phyloP scores from a whole-genome alignment of 352 stramenopile genomes.

The Phytophthora sansomeana region DNA sequence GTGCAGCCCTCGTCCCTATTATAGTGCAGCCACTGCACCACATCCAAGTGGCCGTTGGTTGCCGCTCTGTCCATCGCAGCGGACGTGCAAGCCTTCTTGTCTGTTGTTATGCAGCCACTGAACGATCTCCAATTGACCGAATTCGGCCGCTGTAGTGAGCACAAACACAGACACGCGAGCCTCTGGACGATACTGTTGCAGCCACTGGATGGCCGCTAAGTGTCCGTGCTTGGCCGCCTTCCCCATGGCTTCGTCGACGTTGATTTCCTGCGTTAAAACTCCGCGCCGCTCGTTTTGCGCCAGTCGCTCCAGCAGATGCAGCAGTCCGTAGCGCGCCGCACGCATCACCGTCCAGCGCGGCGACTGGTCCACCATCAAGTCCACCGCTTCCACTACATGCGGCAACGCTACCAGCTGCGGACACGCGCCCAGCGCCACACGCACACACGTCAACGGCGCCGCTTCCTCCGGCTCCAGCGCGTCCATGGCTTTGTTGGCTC shows the following conservation, averaged over 20 bases:
- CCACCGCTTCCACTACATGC: not conserved
- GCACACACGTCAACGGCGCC: not conserved
- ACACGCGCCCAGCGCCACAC: not conserved
- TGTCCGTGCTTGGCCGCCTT: constrained; percentile 54
- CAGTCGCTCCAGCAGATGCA: constrained; percentile 49
- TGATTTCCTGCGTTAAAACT: constrained; percentile 29
- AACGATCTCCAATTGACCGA: constrained; percentile 42
- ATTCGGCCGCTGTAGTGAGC: constrained; percentile 46
- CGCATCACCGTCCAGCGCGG: constrained; percentile 44
- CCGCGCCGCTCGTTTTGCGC: constrained; percentile 26
- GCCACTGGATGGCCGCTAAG: constrained; percentile 41
- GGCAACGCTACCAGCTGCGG: not conserved
- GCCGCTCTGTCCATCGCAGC: constrained; percentile 52
- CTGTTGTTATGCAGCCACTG: constrained; percentile 44
- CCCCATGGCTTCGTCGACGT: constrained; percentile 50
- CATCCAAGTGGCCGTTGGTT: constrained; percentile 44
- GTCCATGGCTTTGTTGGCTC: too few species aligned
- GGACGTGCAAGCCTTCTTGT: constrained; percentile 35
- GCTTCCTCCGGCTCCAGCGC: not conserved
- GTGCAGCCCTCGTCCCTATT: constrained; percentile 49
- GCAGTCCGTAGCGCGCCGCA: constrained; percentile 39
- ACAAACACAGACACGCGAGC: constrained; percentile 49
- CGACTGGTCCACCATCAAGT: constrained; percentile 35
- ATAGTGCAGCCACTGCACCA: constrained; percentile 51
- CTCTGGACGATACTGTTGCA: constrained; percentile 38